Evolutionary conservation across 306 rosid genomes (phyloP).

Genomic region (Lathyrus sativus): DNA sequence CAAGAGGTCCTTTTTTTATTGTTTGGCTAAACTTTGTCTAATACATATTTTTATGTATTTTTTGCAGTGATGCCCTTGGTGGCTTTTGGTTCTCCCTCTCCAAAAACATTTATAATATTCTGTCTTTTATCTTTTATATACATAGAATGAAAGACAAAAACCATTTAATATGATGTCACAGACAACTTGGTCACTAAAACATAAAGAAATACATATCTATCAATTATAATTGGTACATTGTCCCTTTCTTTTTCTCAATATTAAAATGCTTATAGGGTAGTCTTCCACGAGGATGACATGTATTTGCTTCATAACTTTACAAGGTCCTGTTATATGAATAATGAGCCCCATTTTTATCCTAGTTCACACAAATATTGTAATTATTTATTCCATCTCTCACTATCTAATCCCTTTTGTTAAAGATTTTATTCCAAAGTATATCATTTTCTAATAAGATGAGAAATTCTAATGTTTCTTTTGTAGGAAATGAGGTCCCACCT

Average conservation of each 20-base stretch:
- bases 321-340: constrained; percentile 36
- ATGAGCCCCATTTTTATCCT: constrained; percentile 35
- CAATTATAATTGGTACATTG: not conserved
- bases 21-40: too few relatives aligned
- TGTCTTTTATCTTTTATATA: not conserved
- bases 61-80: too few relatives aligned
- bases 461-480: constrained; percentile 39
- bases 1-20: too few relatives aligned
- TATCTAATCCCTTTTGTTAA: constrained; percentile 3
- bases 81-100: too few relatives aligned
- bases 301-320: not conserved
- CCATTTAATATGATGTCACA: not conserved
- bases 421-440: constrained; percentile 19
- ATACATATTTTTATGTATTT: too few relatives aligned
- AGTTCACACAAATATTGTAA: not conserved
- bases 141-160: not conserved
- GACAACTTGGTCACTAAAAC: constrained; percentile 6
- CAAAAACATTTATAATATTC: too few relatives aligned
- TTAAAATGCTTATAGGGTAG: constrained; percentile 2
- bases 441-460: constrained; percentile 15
- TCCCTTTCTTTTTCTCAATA: not conserved
- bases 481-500: constrained; percentile 42
- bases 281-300: constrained; percentile 1
- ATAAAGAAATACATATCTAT: not conserved
- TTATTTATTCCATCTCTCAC: constrained; percentile 7